A percentile compares a stretch with the other conserved stretches of the same genome.
phyloP scores from a whole-genome alignment of 2,329 filamentous ascomycete species.

The Mollisia scopiformis region DNA sequence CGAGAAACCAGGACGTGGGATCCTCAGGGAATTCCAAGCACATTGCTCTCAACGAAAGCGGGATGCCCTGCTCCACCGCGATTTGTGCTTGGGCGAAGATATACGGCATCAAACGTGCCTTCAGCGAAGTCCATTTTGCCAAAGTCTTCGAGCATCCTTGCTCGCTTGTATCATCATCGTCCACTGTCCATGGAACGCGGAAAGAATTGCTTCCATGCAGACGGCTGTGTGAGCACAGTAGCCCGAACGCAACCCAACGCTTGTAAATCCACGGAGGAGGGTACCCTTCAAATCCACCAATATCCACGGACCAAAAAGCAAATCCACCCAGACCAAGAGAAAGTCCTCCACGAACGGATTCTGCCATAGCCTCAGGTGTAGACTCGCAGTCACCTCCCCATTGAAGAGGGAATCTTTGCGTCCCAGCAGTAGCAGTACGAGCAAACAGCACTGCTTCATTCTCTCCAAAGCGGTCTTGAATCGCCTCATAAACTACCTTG shows the following conservation, averaged over 20 bases:
- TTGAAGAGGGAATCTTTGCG: constrained; percentile 60
- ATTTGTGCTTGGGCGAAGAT: constrained; percentile 54
- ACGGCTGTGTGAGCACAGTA: constrained; percentile 62
- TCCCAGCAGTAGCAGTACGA: constrained; percentile 59
- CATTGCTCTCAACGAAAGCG: constrained; percentile 58
- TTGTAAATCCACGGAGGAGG: constrained; percentile 63
- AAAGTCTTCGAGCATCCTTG: constrained; percentile 52
- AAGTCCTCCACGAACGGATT: constrained; percentile 61
- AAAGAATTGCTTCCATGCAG: constrained; percentile 63
- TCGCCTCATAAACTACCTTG: constrained; percentile 58
- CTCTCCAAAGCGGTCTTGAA: constrained; percentile 50
- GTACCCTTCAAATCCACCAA: constrained; percentile 64
- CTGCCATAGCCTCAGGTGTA: constrained; percentile 64
- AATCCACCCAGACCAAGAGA: constrained; percentile 59
- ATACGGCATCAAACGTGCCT: constrained; percentile 61
- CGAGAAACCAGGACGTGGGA: constrained; percentile 57
- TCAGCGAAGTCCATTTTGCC: constrained; percentile 47
- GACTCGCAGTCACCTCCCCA: constrained; percentile 68
- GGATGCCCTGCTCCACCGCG: constrained; percentile 52
- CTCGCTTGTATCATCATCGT: constrained; percentile 53
- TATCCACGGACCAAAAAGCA: constrained; percentile 64
- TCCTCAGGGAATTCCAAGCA: constrained; percentile 64
- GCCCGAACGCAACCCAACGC: constrained; percentile 65
- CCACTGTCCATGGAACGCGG: constrained; percentile 66
- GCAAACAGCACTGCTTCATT: constrained; percentile 60